Base-by-base conservation (phyloP, 352 stramenopile species). In the Phytophthora quininea region DNA sequence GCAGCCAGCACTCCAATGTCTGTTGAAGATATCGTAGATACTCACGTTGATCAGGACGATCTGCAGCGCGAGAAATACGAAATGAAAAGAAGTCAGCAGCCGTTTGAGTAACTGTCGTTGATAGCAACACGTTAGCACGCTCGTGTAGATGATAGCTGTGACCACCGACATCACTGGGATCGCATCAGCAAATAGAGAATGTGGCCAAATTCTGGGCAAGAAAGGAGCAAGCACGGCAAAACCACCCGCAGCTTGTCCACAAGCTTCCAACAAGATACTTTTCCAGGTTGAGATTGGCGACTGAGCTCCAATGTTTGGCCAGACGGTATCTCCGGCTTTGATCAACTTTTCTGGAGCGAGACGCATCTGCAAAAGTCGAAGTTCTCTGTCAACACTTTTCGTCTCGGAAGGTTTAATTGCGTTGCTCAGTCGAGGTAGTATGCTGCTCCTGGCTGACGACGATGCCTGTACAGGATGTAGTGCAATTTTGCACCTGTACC, bases 401-500 rank as follows among this genome's bases (percentile, higher is more conserved):
- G 19, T 24, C 19, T 24, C 19, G 19, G 19, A 24, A 24, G 19
- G 19, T 24, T 24, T 24, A 24, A 24, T 24, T 24, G 19, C 19
- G 19, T 24, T 24, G 19, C 19, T 24, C 19, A 24, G 0, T 24
- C 19, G 3, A 12, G 54, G 29, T 15, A 27, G 5, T 30, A 30
- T 47, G 14, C 32, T 57, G 32, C 33, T 24, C 40, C 27, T 27
- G 11, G 29, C 11, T 0, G 19, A 24, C 19, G 19, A 24, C 15
- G 50, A 45, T 7, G 29, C 48, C 27, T 30, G 10, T 31, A 24
- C 1, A 9, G 8, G 40, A 10, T 24, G 19, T 24, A 71, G 32
- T 0, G 51, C 38, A 12, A 67, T 71, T 27, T 66, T 54, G 42
- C 58, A 67, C 10, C 52, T 46, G 35, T 63, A 71, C 3, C 45